Base-by-base conservation (phyloP, 2,329 filamentous ascomycete genomes). In the Ceratocystis huliohia region DNA sequence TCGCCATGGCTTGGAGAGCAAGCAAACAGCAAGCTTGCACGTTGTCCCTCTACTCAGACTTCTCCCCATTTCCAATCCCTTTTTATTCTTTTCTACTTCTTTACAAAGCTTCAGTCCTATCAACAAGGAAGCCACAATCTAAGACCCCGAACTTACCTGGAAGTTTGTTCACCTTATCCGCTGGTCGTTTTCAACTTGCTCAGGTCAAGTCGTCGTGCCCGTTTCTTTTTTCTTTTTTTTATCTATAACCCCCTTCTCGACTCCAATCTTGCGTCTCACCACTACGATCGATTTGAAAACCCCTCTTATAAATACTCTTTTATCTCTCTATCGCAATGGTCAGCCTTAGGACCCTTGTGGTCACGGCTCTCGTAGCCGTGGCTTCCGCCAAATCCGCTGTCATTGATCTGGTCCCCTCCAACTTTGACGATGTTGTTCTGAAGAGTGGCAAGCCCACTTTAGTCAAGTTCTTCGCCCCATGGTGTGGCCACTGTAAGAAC, bases 401-500 rank as follows among this genome's bases (percentile, higher is more conserved):
- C 70, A 81, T 96, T 72, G 93, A 97, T 76, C 87, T 99, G 69
- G 86, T 88, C 68, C 91, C 93, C 66, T 80, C 81, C 72, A 99
- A 96, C 81, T 99, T 99, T 76, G 93, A 97, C 80, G 79, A 87
- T 61, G 82, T 96, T 66, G 91, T 96, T 70, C 82, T 96, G 68
- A 85, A 95, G 75, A 93, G 89, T 59, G 91, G 91, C 77, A 97
- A 96, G 81, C 93, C 94, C 56, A 92, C 94, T 0, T 86, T 99
- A 30, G 91, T 97, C 72, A 92, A 97, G 77, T 99, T 99, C 84
- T 97, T 96, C 74, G 94, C 94, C 44, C 92, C 93, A 28, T 99
- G 94, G 94, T 99, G 94, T 74, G 95, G 94, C 41, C 94, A 99
- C 82, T 99, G 94, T 90, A 97, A 97, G 84, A 96, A 80, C 74